A percentile compares a stretch with the other conserved stretches of the same genome.
These are phyloP conservation scores for Neophaeococcomyces mojaviensis DNA, from an alignment of 2,329 filamentous ascomycete genomes.

Conservation along the genomic window DNA sequence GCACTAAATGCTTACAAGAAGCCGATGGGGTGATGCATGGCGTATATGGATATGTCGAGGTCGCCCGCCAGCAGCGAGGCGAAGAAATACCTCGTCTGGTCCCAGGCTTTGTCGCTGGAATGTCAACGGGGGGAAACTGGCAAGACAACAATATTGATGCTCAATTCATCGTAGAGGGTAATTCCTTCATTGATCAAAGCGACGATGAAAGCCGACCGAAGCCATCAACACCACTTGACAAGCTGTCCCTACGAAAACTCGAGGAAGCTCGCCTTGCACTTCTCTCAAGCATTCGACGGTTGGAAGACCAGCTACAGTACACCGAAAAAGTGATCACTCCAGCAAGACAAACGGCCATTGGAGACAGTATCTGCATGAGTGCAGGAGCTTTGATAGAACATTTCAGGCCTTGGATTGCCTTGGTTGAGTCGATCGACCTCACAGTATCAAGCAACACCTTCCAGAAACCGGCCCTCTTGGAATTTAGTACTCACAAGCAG, in stretches of 20 bases:
- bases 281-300: slow-evolving; percentile 72
- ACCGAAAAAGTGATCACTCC: slow-evolving; percentile 76
- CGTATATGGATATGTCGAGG: slow-evolving; percentile 93
- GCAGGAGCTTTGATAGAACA: slow-evolving; percentile 76
- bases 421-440: slow-evolving; percentile 87
- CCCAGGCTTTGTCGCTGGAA: slow-evolving; percentile 87
- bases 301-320: slow-evolving; percentile 74
- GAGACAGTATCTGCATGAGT: slow-evolving; percentile 72
- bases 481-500: slow-evolving; percentile 88
- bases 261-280: slow-evolving; percentile 81
- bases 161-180: slow-evolving; percentile 58
- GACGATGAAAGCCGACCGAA: slow-evolving; percentile 61
- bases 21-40: slow-evolving; percentile 93
- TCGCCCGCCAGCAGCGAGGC: slow-evolving; percentile 84
- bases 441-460: slow-evolving; percentile 68
- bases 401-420: slow-evolving; percentile 81
- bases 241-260: slow-evolving; percentile 68
- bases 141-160: slow-evolving; percentile 56
- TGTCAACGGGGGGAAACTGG: slow-evolving; percentile 79
- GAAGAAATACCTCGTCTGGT: slow-evolving; percentile 89
- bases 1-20: slow-evolving; percentile 90
- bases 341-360: slow-evolving; percentile 68
- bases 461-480: slow-evolving; percentile 75
- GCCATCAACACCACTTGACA: slow-evolving; percentile 69
- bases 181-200: slow-evolving; percentile 75